A percentile compares a stretch with the other conserved stretches of the same genome.
phyloP scores from a whole-genome alignment of 768 basidiomycete genomes.

The Kwoniella bestiolae region DNA sequence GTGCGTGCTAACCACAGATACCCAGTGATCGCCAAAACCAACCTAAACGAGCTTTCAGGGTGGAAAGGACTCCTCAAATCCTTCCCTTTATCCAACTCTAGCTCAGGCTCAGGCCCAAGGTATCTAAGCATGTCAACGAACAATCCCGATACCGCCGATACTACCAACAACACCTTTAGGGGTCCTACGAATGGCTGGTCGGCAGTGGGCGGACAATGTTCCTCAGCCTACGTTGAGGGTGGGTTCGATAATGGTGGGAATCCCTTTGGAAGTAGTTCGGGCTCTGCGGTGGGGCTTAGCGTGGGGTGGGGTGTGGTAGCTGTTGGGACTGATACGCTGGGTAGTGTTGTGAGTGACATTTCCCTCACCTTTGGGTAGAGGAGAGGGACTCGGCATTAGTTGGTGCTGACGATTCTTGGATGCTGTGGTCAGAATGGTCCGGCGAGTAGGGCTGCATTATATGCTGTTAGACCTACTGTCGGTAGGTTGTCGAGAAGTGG shows the following conservation, averaged over 20 bases:
- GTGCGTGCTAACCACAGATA: too few species aligned
- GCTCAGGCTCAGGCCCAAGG: not conserved
- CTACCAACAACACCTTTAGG: not conserved
- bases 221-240: slow-evolving; percentile 45
- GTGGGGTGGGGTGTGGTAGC: slow-evolving; percentile 46
- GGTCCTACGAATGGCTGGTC: slow-evolving; percentile 45
- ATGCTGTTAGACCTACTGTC: slow-evolving; percentile 33
- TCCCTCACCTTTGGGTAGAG: not conserved
- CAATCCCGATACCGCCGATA: too few species aligned
- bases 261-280: slow-evolving; percentile 44
- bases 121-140: too few species aligned
- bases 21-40: slow-evolving; percentile 48
- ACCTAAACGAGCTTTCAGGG: slow-evolving; percentile 40
- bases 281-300: slow-evolving; percentile 40
- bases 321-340: slow-evolving; percentile 42
- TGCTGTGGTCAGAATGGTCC: slow-evolving; percentile 18
- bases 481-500: slow-evolving; percentile 35
- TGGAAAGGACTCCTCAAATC: slow-evolving; percentile 27
- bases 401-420: too few species aligned
- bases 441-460: slow-evolving; percentile 42
- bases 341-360: slow-evolving; percentile 30
- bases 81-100: not conserved
- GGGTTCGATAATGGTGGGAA: slow-evolving; percentile 42
- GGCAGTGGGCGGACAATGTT: slow-evolving; percentile 41
- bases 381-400: too few species aligned